Evolutionary conservation across 1,139 yeast genomes (phyloP).

Genomic region (Entelexis paramagnoliae): DNA sequence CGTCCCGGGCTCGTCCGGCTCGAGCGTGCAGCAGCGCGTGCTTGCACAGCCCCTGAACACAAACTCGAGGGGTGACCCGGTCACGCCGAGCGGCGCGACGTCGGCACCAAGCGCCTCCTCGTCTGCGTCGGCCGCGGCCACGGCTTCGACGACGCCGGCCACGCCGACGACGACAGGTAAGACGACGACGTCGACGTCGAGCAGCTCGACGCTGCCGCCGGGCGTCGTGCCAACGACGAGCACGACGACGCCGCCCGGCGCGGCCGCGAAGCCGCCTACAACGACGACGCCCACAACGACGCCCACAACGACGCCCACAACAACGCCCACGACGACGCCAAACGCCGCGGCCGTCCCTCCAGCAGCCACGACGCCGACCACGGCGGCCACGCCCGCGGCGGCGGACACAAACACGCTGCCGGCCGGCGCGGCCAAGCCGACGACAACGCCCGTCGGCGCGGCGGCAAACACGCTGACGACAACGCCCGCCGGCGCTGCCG

Average conservation of each 20-base stretch:
- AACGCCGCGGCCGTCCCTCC: background rate
- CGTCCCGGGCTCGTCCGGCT: slow-evolving; percentile 1
- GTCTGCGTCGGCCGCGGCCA: background rate
- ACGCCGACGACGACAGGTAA: background rate
- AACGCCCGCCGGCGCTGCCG: background rate
- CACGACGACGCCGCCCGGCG: background rate
- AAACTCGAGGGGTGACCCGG: slow-evolving; percentile 4
- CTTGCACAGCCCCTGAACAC: slow-evolving; percentile 14
- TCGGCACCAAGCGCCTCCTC: background rate
- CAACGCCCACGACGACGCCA: slow-evolving; percentile 4
- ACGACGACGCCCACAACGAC: background rate
- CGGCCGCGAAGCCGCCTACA: background rate
- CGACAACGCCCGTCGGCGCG: slow-evolving; percentile 10
- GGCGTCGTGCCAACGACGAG: slow-evolving; percentile 2
- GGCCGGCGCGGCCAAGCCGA: slow-evolving; percentile 2
- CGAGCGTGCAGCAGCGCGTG: slow-evolving; percentile 1
- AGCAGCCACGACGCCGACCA: background rate
- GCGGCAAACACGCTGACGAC: slow-evolving; percentile 4
- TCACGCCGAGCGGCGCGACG: background rate
- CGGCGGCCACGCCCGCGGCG: slow-evolving; percentile 1
- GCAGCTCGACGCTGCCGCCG: slow-evolving; percentile 5
- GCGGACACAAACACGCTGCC: slow-evolving; percentile 8
- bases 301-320: background rate
- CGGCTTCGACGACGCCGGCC: background rate
- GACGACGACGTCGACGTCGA: background rate